Conservation (phyloP, 139 green algal species). For the Astrephomene gubernaculifera region DNA sequence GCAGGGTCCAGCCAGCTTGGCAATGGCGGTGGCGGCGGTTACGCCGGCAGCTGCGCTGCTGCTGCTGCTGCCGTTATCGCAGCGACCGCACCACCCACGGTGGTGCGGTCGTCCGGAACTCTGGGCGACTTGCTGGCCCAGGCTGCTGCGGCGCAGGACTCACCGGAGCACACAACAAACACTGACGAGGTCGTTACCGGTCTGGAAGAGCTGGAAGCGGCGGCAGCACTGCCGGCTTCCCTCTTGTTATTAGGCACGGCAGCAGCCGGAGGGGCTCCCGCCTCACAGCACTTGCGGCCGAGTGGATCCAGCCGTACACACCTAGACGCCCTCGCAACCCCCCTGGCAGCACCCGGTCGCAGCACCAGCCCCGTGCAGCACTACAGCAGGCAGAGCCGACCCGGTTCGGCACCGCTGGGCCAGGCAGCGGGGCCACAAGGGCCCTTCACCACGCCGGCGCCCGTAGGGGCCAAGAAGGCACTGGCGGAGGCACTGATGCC, state of each 20-base stretch:
- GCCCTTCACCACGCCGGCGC: neutral
- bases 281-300: no score
- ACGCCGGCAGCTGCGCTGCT: neutral
- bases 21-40: neutral
- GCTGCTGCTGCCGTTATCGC: neutral
- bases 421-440: neutral
- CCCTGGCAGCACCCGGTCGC: neutral
- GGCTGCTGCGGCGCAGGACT: no score
- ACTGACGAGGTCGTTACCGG: no score
- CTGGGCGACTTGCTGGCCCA: no score
- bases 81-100: neutral
- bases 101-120: no score
- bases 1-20: neutral
- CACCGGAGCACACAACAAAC: no score
- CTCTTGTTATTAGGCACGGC: no score
- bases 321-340: no score
- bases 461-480: neutral
- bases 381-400: neutral
- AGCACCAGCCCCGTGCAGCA: neutral
- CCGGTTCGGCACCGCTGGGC: neutral
- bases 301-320: no score
- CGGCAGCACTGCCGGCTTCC: no score
- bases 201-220: no score
- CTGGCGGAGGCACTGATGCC: constrained; percentile 19
- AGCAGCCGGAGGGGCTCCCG: no score